Conservation (phyloP, 2,329 filamentous ascomycete genomes). For the Clonostachys sp. region DNA sequence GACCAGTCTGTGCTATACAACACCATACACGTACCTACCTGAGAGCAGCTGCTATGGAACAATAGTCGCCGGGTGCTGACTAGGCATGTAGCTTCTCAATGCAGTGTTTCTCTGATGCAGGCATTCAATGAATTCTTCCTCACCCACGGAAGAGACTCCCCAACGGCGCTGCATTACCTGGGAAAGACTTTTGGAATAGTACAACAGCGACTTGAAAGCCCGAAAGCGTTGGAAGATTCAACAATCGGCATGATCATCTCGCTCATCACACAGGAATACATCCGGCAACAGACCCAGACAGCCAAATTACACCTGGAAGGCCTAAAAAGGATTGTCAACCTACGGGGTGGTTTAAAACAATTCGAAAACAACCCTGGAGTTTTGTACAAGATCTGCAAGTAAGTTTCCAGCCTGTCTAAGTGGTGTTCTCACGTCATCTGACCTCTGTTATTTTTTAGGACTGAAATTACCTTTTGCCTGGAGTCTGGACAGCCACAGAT, state of each 20-base stretch:
- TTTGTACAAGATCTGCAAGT: slow-evolving; percentile 2
- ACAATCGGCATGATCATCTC: slow-evolving; percentile 12
- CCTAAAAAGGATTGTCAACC: slow-evolving; percentile 30
- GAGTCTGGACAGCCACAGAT: background rate
- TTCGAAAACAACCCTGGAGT: background rate
- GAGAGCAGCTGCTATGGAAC: background rate
- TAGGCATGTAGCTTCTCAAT: background rate
- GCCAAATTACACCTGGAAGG: slow-evolving; percentile 37
- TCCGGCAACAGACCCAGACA: background rate
- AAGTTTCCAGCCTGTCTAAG: background rate
- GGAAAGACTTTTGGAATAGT: slow-evolving; percentile 11
- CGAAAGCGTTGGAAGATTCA: slow-evolving; percentile 14
- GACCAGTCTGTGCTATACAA: too few relatives aligned
- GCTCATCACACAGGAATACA: slow-evolving; percentile 7
- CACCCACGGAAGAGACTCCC: slow-evolving; percentile 9
- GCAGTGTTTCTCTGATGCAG: slow-evolving; percentile 8
- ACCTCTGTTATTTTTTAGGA: background rate
- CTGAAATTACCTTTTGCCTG: background rate
- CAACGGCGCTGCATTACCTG: slow-evolving; percentile 11
- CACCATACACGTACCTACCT: background rate
- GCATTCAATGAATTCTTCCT: slow-evolving; percentile 10
- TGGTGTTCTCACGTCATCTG: too few relatives aligned
- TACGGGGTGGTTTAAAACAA: slow-evolving; percentile 35
- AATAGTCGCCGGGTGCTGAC: slow-evolving; percentile 5
- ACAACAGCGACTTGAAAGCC: slow-evolving; percentile 10